Evolutionary conservation across 169 alveolate genomes (phyloP).

Genomic region (Perkinsus olseni): DNA sequence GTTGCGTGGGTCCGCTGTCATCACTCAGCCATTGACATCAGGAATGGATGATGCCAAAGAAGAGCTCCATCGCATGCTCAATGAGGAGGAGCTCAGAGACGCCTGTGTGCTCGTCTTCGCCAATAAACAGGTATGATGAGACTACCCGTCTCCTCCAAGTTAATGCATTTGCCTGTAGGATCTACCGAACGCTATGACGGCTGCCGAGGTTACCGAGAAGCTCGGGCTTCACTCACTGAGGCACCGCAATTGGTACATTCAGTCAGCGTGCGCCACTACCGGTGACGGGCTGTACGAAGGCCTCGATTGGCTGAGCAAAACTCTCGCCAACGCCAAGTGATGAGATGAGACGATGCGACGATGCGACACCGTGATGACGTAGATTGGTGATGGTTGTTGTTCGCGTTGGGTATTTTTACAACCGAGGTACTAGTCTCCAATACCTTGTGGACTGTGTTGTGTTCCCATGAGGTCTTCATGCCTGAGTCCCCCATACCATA

Average conservation of each 20-base stretch:
- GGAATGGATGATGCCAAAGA: constrained; percentile 39
- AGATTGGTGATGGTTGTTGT: not conserved
- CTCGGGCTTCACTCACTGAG: constrained; percentile 78
- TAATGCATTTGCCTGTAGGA: constrained; percentile 52
- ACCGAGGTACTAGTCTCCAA: no score
- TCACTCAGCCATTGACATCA: not conserved
- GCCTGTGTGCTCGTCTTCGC: constrained; percentile 96
- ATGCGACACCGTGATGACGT: no score
- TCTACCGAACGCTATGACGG: constrained; percentile 92
- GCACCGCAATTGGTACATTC: constrained; percentile 80
- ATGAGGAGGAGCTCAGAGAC: constrained; percentile 89
- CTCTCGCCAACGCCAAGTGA: not conserved
- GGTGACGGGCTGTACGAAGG: constrained; percentile 99
- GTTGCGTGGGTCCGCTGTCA: not conserved
- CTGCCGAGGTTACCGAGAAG: constrained; percentile 92
- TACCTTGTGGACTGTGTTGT: no score
- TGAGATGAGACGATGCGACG: no score
- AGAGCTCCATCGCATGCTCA: constrained; percentile 52
- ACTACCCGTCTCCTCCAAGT: not conserved
- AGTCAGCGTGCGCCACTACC: constrained; percentile 96
- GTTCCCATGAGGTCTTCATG: no score
- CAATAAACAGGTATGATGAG: constrained; percentile 66
- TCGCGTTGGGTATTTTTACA: no score
- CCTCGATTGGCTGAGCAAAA: constrained; percentile 85
- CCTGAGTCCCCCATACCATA: no score